phyloP scores from a whole-genome alignment of 306 rosid species.

The Sicyos baderoa region DNA sequence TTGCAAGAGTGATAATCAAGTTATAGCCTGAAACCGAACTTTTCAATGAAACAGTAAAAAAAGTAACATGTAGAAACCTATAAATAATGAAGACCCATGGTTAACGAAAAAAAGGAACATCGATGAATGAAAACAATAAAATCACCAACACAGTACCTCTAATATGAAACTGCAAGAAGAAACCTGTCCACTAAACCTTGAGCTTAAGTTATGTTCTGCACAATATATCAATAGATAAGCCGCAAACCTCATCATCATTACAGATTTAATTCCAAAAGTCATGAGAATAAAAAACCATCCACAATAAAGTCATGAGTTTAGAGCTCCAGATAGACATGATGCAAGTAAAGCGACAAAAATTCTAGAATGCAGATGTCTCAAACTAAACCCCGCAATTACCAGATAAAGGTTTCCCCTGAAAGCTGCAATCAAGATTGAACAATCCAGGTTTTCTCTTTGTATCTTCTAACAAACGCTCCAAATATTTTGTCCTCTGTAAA shows the following conservation, averaged over 20 bases:
- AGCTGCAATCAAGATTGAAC: constrained; percentile 22
- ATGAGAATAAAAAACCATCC: not conserved
- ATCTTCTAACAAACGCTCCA: constrained; percentile 50
- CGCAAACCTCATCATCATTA: not conserved
- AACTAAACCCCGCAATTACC: constrained; percentile 31
- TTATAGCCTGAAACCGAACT: not conserved
- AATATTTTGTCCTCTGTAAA: constrained; percentile 46
- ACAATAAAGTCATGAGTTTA: not conserved
- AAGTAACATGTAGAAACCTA: not conserved
- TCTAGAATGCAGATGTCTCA: not conserved
- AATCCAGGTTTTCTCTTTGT: constrained; percentile 29
- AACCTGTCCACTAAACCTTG: constrained; percentile 29
- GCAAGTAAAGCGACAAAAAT: not conserved
- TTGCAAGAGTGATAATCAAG: not conserved
- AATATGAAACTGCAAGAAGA: constrained; percentile 44
- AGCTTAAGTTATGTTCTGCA: constrained; percentile 34
- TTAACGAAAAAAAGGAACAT: not conserved
- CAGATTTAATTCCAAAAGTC: not conserved
- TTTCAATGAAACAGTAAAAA: not conserved
- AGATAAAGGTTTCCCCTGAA: constrained; percentile 33
- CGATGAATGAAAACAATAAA: constrained; percentile 15
- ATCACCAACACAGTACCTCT: constrained; percentile 41
- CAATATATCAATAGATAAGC: constrained; percentile 10
- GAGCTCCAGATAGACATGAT: not conserved
- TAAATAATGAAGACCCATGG: not conserved